Evolutionary conservation across 371 early-diverging fungal genomes (phyloP), one percentile per base, ranked within the genome.

Genomic region (Apophysomyces variabilis): DNA sequence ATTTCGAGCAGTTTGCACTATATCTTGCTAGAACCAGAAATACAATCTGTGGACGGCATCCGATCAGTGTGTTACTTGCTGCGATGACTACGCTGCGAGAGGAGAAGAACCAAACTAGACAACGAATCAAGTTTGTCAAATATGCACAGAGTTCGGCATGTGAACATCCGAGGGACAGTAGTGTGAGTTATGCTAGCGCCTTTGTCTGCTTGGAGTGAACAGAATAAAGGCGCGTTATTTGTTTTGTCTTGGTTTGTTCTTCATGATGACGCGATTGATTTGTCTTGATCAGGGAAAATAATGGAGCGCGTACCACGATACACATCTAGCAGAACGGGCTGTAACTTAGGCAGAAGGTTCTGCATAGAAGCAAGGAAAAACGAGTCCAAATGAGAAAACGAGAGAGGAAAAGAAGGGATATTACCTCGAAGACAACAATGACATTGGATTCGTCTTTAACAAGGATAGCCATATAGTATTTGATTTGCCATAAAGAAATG

Each of bases 1-100:
- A 86, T 62, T 85, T 87, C 60, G 66, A 61, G 1, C 81, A 62
- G 1, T 97, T 96, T 71, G 69, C 73, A 11, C 61, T 69, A 18
- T 97, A 98, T 70, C 73, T 97, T 26, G 62, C 74, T 8, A 66
- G 71, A 38, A 95, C 97, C 1, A 70, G 81, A 7, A 98, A 98
- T 70, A 98, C 97, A 0, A 95, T 98, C 57, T 98, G 98, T 75
- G 96, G 96, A 7, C 79, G 96, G 26, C 94, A 96, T 70, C 96
- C 98, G 0, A 94, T 97, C 57, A 87, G 87, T 1, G 90, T 97
- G 7, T 74, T 96, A 37, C 60, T 96, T 73, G 87, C 87, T 18
- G 90, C 92, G 0, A 41, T 93, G 36, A 74, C 82, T 47, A 57
- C 37, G 11, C 16, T 77, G 4, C 59, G 45, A 1, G 45, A 67